phyloP scores from a whole-genome alignment of 257 asterid species.

The Solanum tarijense region DNA sequence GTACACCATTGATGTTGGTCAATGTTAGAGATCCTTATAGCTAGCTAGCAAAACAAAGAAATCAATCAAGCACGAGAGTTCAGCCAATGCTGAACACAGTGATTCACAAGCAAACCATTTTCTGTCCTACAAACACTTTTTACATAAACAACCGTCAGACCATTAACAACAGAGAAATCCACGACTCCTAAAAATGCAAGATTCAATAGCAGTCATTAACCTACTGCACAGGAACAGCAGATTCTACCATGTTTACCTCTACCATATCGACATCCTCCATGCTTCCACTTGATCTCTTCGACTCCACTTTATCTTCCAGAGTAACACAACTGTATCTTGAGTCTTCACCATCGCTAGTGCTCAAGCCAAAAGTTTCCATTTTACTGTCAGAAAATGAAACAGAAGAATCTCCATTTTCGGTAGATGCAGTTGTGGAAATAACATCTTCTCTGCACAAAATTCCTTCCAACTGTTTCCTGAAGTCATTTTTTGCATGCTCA shows the following conservation, averaged over 20 bases:
- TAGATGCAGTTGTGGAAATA: constrained; percentile 31
- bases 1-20: neutral
- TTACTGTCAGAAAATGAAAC: constrained; percentile 34
- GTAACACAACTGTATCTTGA: constrained; percentile 19
- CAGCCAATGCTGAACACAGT: constrained; percentile 66
- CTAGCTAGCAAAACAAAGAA: constrained; percentile 36
- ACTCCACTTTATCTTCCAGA: constrained; percentile 5
- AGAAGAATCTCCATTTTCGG: constrained; percentile 31
- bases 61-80: constrained; percentile 26
- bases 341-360: constrained; percentile 60
- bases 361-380: constrained; percentile 36
- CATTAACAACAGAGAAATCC: neutral
- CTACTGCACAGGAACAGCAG: constrained; percentile 10
- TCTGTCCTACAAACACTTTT: constrained; percentile 14
- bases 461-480: constrained; percentile 68
- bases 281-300: constrained; percentile 1
- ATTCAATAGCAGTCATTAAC: neutral
- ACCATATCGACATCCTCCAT: constrained; percentile 11
- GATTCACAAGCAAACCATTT: constrained; percentile 27
- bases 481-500: constrained; percentile 67
- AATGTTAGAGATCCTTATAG: constrained; percentile 24
- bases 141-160: constrained; percentile 31
- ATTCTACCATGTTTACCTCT: constrained; percentile 14
- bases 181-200: constrained; percentile 10
- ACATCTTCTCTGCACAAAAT: constrained; percentile 39